Conservation (phyloP, 164 flowering plant species). For the Sextonia rubra region DNA sequence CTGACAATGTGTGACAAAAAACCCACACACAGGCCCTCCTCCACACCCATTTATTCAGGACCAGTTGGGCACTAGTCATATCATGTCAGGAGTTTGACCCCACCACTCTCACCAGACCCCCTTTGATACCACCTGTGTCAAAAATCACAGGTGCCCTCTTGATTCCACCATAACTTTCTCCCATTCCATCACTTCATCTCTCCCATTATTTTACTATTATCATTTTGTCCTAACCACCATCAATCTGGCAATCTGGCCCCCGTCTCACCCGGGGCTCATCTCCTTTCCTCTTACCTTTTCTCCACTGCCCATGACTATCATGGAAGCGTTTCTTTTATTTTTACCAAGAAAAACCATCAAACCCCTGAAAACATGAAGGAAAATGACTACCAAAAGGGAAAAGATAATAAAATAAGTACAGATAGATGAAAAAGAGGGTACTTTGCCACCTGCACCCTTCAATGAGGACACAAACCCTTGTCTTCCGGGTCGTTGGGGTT, state of each 20-base stretch:
- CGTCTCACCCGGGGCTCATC: conserved; percentile 45
- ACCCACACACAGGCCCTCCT: conserved; percentile 38
- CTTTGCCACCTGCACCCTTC: conserved; percentile 37
- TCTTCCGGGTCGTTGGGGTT: conserved; percentile 37
- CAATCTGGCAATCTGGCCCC: conserved; percentile 38
- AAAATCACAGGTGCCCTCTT: background rate
- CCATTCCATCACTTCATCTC: conserved; percentile 36
- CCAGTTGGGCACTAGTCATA: conserved; percentile 45
- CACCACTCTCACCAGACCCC: conserved; percentile 22
- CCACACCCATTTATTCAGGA: conserved; percentile 50
- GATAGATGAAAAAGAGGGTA: conserved; percentile 1
- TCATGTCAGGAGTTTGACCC: conserved; percentile 46
- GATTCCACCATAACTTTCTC: conserved; percentile 51
- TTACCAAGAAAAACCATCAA: background rate
- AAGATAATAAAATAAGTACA: too few species aligned
- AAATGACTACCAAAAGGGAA: background rate
- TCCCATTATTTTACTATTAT: conserved; percentile 27
- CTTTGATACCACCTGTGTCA: conserved; percentile 8
- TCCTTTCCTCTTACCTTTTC: background rate
- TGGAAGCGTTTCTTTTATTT: background rate
- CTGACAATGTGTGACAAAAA: conserved; percentile 33
- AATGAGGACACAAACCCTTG: conserved; percentile 58
- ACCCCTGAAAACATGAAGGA: background rate
- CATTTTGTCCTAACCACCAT: conserved; percentile 40
- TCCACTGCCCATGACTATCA: background rate